Conservation (phyloP, 768 basidiomycete species). For the Ramaria sp. region DNA sequence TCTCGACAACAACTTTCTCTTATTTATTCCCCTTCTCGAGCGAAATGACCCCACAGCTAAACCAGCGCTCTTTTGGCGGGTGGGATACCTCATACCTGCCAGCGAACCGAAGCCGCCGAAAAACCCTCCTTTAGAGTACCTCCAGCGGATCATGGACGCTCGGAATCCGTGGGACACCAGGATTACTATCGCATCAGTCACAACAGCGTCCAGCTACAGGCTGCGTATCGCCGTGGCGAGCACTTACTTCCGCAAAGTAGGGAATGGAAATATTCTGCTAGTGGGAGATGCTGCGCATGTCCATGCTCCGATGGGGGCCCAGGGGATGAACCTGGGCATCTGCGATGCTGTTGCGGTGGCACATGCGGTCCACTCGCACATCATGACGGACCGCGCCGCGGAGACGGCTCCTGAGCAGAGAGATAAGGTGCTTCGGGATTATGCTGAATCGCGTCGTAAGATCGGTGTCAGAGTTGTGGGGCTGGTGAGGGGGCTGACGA, state of each 20-base stretch:
- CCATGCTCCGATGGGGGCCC: constrained; percentile 24
- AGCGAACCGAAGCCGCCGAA: constrained; percentile 25
- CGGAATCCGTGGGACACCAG: neutral
- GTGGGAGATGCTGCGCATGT: constrained; percentile 22
- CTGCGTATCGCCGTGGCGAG: constrained; percentile 2
- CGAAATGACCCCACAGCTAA: neutral
- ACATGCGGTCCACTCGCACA: constrained; percentile 27
- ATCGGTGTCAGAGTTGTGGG: constrained; percentile 32
- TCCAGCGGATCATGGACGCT: constrained; percentile 32
- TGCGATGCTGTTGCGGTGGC: constrained; percentile 39
- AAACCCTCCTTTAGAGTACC: constrained; percentile 27
- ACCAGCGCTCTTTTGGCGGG: constrained; percentile 23
- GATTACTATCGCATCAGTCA: neutral
- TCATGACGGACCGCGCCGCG: constrained; percentile 13
- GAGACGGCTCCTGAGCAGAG: constrained; percentile 17
- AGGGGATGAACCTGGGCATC: constrained; percentile 40
- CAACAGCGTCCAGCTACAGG: neutral
- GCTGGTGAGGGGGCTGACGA: constrained; percentile 26
- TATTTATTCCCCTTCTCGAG: constrained; percentile 24
- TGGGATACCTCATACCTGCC: constrained; percentile 29
- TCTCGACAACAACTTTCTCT: constrained; percentile 23
- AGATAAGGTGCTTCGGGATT: constrained; percentile 21
- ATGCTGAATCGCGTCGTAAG: constrained; percentile 24
- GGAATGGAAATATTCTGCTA: neutral
- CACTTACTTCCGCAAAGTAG: neutral